These are phyloP conservation scores for Globisporangium mamillatum DNA, from an alignment of 352 stramenopile genomes.

Conservation along the genomic window DNA sequence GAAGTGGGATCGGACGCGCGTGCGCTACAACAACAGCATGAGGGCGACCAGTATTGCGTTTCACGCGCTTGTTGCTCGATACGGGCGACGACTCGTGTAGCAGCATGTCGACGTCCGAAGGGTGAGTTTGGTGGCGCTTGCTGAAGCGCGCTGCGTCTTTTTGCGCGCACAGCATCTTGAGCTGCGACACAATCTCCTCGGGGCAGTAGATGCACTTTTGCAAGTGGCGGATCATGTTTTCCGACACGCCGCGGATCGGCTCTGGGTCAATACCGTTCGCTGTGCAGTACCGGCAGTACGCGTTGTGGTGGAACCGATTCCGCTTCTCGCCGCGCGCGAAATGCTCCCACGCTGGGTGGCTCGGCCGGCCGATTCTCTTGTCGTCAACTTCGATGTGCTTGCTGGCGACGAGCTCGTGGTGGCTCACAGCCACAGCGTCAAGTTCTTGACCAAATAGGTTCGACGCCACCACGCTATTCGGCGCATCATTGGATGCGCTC, in stretches of 20 bases:
- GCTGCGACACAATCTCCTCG: slow-evolving; percentile 57
- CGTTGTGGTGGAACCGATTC: slow-evolving; percentile 82
- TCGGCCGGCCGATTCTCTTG: slow-evolving; percentile 70
- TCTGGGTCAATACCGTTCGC: slow-evolving; percentile 48
- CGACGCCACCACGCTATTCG: neutral
- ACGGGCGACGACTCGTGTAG: slow-evolving; percentile 23
- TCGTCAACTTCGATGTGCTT: slow-evolving; percentile 35
- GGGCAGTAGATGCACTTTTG: slow-evolving; percentile 80
- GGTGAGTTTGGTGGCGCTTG: slow-evolving; percentile 54
- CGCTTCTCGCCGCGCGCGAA: slow-evolving; percentile 76
- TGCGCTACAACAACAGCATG: neutral
- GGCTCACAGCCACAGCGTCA: slow-evolving; percentile 14
- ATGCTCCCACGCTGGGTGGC: slow-evolving; percentile 74
- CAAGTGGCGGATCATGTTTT: slow-evolving; percentile 84
- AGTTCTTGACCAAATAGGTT: slow-evolving; percentile 20
- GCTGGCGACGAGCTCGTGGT: slow-evolving; percentile 8
- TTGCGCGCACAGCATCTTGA: slow-evolving; percentile 64
- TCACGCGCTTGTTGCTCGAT: slow-evolving; percentile 28
- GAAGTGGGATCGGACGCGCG: slow-evolving; percentile 9
- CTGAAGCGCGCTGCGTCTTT: slow-evolving; percentile 73
- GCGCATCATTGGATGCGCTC: neutral
- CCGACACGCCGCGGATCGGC: slow-evolving; percentile 62
- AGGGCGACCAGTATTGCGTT: neutral
- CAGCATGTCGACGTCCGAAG: slow-evolving; percentile 34
- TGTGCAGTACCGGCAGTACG: slow-evolving; percentile 69